phyloP scores from a whole-genome alignment of 2,329 filamentous ascomycete genomes.

The Colletotrichum tofieldiae region DNA sequence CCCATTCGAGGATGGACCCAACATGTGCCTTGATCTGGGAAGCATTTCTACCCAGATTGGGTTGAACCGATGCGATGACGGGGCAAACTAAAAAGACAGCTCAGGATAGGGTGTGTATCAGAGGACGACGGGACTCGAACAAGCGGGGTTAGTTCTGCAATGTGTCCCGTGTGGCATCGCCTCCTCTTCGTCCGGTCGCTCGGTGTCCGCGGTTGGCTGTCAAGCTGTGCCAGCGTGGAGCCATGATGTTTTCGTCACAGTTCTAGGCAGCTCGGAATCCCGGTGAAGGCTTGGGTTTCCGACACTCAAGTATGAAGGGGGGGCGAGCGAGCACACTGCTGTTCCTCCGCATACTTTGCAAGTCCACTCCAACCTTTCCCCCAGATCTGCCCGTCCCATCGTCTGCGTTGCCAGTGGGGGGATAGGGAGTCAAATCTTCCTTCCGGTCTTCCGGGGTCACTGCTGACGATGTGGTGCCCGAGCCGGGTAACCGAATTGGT shows the following conservation, averaged over 20 bases:
- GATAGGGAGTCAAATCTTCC: slow-evolving; percentile 15
- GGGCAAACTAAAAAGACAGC: neutral
- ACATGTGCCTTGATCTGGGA: neutral
- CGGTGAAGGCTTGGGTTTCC: neutral
- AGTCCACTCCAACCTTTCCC: neutral
- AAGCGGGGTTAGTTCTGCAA: slow-evolving; percentile 2
- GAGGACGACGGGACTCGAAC: neutral
- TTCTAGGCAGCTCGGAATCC: neutral
- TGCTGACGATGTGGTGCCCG: slow-evolving; percentile 15
- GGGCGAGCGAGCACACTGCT: neutral
- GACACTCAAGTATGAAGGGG: neutral
- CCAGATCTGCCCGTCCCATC: neutral
- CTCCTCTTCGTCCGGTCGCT: neutral
- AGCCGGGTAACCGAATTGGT: neutral
- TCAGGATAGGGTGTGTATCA: neutral
- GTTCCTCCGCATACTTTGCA: neutral
- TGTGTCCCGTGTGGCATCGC: neutral
- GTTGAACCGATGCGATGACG: neutral
- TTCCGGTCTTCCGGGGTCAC: slow-evolving; percentile 27
- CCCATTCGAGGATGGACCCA: neutral
- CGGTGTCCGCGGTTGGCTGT: neutral
- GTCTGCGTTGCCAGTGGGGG: neutral
- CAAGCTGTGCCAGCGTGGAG: neutral
- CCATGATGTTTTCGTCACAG: neutral
- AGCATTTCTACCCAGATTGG: neutral